A percentile compares a stretch with the other conserved stretches of the same genome.
phyloP scores from a whole-genome alignment of 139 green algal genomes.

The Chlamydomonas sphaeroides region DNA sequence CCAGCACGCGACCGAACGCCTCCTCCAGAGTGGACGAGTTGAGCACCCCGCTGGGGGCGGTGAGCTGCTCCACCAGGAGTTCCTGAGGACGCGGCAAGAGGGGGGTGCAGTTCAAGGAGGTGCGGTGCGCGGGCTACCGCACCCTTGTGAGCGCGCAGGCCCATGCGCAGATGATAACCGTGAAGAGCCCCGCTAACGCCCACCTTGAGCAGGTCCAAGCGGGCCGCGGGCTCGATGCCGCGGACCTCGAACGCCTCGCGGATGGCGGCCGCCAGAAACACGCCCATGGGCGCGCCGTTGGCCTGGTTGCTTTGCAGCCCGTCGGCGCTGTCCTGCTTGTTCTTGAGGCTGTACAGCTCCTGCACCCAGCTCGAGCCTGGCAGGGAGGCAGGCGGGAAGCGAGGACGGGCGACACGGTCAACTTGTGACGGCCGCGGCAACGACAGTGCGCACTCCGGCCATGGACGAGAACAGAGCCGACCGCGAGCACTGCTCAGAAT shows the following conservation, averaged over 20 bases:
- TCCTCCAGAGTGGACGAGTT: slow-evolving; percentile 31
- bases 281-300: slow-evolving; percentile 7
- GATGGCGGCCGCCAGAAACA: slow-evolving; percentile 5
- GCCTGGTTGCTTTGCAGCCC: not conserved
- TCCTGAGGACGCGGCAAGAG: not conserved
- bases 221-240: not conserved
- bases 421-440: no score
- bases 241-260: slow-evolving; percentile 40
- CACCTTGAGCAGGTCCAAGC: slow-evolving; percentile 41
- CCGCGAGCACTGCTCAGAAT: no score
- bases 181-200: not conserved
- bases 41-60: not conserved
- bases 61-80: slow-evolving; percentile 37
- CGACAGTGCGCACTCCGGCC: no score
- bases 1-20: slow-evolving; percentile 22
- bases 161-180: no score
- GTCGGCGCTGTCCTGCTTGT: not conserved
- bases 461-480: no score
- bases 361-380: slow-evolving; percentile 13
- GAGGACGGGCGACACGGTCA: no score
- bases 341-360: slow-evolving; percentile 30
- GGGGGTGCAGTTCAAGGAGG: not conserved
- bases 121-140: no score
- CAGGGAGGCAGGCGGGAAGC: no score
- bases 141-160: no score